Conservation (phyloP, 2,329 filamentous ascomycete species). For the Botrytis squamosa region DNA sequence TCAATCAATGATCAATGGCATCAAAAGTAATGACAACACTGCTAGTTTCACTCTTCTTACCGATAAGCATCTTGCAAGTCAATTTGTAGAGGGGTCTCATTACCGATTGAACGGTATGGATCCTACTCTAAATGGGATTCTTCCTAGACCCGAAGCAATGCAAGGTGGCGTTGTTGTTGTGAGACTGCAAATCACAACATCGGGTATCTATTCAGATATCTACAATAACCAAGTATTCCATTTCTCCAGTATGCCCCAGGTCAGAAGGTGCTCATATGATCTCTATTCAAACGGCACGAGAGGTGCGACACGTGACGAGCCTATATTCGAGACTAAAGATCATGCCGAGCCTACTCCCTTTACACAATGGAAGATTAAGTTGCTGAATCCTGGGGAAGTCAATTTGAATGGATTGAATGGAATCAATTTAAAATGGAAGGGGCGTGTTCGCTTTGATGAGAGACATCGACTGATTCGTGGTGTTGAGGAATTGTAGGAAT, state of each 20-base stretch:
- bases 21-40: not conserved
- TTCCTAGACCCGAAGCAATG: conserved; percentile 4
- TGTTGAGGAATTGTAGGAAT: not conserved
- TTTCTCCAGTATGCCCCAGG: conserved; percentile 8
- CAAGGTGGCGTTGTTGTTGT: conserved; percentile 9
- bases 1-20: conserved; percentile 3
- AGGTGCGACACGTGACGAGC: conserved; percentile 1
- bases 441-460: conserved; percentile 1
- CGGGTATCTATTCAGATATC: conserved; percentile 14
- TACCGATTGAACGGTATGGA: conserved; percentile 14
- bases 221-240: conserved; percentile 4
- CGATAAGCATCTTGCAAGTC: conserved; percentile 5
- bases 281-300: conserved; percentile 3
- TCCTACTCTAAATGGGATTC: not conserved
- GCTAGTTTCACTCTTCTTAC: conserved; percentile 16
- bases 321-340: conserved; percentile 13
- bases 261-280: conserved; percentile 17
- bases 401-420: not conserved
- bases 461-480: not conserved
- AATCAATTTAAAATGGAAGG: conserved; percentile 11
- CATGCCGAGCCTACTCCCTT: conserved; percentile 13
- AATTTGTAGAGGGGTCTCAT: conserved; percentile 16
- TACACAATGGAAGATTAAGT: conserved; percentile 16
- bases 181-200: conserved; percentile 8
- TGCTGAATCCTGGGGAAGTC: conserved; percentile 8